Base-by-base conservation (phyloP, 73 alveolate species). In the Blepharisma japonicum region DNA sequence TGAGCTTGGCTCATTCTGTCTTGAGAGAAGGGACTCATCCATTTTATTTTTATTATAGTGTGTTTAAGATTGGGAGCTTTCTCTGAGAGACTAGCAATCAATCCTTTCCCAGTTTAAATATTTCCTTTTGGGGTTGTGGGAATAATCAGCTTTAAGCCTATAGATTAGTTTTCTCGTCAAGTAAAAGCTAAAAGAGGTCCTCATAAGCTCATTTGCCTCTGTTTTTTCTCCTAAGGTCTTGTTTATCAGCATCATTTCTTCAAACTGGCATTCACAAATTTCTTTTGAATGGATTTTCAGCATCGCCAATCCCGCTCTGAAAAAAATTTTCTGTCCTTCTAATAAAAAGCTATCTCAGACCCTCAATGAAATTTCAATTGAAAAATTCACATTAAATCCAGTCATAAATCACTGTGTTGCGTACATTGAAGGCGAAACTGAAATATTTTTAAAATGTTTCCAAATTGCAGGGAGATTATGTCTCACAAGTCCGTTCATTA, bases 361-460 rank as follows among this genome's bases (percentile, higher is more conserved):
- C 66, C 98, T 81, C 45, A 91, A 90, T 55, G 90, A 78, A 46
- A 38, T 6, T 50, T 87, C 86, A 71, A 93, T 82, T 55, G 83
- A 82, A 51, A 91, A 85, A 78, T 84, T 81, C 53, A 82, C 66
- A 0, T 90, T 77, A 83, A 79, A 93, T 32, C 91, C 66, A n/a
- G 97, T 90, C 85, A 93, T 91, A 78, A 93, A 93, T 97, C 98
- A 93, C 68, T 90, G 92, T 42, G 97, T 81, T 0, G 93, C 94
- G 5, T 61, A 61, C 74, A 61, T 18, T 9, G 74, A 25, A 20
- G 23, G 14, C 11, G 74, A 61, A 20, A 61, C 14, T 2, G 18
- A 14, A 18, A 14, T 25, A 14, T 25, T 61, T 25, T 25, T 61
- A 18, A 61, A 61, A 11, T 61, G 14, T 25, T 18, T 18, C n/a